Conservation (phyloP, 179 eudicot species). For the Patellifolia procumbens region DNA sequence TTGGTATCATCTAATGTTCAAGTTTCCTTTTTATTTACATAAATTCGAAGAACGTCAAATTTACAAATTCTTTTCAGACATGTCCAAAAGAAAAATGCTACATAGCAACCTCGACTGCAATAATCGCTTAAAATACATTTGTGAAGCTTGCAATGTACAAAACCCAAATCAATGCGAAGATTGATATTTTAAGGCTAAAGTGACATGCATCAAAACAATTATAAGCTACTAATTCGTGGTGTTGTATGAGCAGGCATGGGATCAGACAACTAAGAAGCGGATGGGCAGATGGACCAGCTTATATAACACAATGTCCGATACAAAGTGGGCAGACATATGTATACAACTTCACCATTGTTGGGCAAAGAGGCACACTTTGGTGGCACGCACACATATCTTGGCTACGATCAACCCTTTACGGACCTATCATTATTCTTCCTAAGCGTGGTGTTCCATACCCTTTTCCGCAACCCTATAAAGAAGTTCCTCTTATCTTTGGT, state of each 20-base stretch:
- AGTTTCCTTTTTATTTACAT: no score
- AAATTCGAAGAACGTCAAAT: no score
- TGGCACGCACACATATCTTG: conserved; percentile 46
- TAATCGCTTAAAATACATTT: no score
- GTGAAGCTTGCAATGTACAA: no score
- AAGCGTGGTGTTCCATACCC: conserved; percentile 56
- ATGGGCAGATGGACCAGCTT: conserved; percentile 47
- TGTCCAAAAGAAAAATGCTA: no score
- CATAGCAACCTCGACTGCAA: no score
- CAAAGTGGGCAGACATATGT: conserved; percentile 48
- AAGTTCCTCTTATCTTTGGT: conserved; percentile 59
- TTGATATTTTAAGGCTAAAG: no score
- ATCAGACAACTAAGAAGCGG: conserved; percentile 56
- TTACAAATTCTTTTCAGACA: no score
- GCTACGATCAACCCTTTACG: conserved; percentile 54
- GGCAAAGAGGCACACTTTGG: conserved; percentile 60
- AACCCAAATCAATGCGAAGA: no score
- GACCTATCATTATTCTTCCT: conserved; percentile 63
- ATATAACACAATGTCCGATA: conserved; percentile 65
- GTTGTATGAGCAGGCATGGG: conserved; percentile 52
- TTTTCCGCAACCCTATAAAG: conserved; percentile 29
- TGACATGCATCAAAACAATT: neutral
- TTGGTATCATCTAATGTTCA: conserved; percentile 35
- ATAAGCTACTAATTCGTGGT: neutral
- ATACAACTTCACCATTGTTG: conserved; percentile 51